Percentiles rank a stretch among this genome's conserved stretches.
Conservation (phyloP, 495 filamentous ascomycete genomes). For the Neurospora tetrasperma region DNA sequence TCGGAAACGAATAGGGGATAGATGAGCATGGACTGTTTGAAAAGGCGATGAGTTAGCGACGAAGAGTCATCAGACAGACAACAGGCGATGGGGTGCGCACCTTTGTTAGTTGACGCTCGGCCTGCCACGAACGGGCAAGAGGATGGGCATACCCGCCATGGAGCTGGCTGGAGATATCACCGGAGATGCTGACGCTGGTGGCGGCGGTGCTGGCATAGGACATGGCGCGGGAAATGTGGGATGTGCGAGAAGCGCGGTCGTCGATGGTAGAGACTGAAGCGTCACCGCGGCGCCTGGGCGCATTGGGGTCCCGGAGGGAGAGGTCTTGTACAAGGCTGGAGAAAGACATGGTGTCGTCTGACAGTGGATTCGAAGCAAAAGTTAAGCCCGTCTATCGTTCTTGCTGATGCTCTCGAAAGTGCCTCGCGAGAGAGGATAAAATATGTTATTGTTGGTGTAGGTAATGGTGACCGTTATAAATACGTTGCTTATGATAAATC, state of each 20-base stretch:
- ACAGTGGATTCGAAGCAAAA: neutral
- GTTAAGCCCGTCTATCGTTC: neutral
- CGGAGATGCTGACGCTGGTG: constrained; percentile 87
- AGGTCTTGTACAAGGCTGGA: constrained; percentile 83
- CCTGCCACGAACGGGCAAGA: constrained; percentile 84
- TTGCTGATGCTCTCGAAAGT: neutral
- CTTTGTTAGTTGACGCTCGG: constrained; percentile 94
- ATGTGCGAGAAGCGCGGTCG: constrained; percentile 44
- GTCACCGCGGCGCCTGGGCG: constrained; percentile 29
- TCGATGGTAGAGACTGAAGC: constrained; percentile 43
- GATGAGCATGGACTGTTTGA: constrained; percentile 81
- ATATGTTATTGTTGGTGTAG: neutral
- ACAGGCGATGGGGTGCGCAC: constrained; percentile 31
- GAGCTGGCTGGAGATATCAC: constrained; percentile 88
- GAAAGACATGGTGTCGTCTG: constrained; percentile 63
- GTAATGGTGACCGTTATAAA: neutral
- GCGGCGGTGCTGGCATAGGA: constrained; percentile 81
- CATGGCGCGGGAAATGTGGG: constrained; percentile 61
- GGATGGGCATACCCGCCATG: constrained; percentile 94
- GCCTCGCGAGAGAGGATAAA: neutral
- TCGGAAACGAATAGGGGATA: constrained; percentile 96
- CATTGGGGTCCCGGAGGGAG: constrained; percentile 49
- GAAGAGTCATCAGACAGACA: neutral
- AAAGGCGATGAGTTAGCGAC: constrained; percentile 5
- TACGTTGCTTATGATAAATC: neutral